A percentile compares a stretch with the other conserved stretches of the same genome.
Conservation (phyloP, 805 yeast genomes). For the Scheffersomyces ergatensis region DNA sequence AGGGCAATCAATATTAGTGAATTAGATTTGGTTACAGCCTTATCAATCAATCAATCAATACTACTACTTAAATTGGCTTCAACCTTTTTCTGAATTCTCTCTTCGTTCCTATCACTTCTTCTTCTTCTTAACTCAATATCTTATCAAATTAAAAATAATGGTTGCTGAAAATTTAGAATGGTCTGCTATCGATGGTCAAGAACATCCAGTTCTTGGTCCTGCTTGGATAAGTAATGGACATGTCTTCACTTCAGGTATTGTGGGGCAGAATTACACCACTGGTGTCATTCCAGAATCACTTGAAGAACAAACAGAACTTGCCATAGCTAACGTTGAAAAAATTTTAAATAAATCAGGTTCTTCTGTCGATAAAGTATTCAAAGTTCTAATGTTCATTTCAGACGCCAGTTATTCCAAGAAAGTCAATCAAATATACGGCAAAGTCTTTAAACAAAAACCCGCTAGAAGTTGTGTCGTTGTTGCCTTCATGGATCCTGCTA, state of each 20-base stretch:
- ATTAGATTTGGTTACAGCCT: too few species aligned
- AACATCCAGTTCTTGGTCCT: conserved; percentile 28
- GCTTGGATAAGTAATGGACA: conserved; percentile 24
- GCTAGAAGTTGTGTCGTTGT: conserved; percentile 54
- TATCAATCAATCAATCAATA: too few species aligned
- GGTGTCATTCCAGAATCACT: conserved; percentile 42
- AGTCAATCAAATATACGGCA: conserved; percentile 46
- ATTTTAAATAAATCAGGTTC: conserved; percentile 46
- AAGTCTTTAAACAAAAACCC: conserved; percentile 47
- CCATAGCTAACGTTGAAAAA: conserved; percentile 40
- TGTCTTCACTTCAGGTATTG: conserved; percentile 48
- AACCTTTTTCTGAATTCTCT: not conserved
- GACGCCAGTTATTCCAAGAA: conserved; percentile 39
- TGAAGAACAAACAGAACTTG: conserved; percentile 45
- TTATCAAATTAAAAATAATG: conserved; percentile 9
- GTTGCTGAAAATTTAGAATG: conserved; percentile 19
- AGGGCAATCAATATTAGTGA: too few species aligned
- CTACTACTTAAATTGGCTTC: too few species aligned
- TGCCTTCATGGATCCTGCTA: conserved; percentile 47
- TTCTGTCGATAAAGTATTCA: conserved; percentile 43
- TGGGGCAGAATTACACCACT: conserved; percentile 39
- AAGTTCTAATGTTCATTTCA: conserved; percentile 48
- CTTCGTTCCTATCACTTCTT: not conserved
- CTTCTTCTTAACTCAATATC: not conserved
- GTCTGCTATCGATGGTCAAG: conserved; percentile 27